These are phyloP conservation scores for Penicillium sp. DNA, from an alignment of 2,329 filamentous ascomycete genomes.

Conservation along the genomic window DNA sequence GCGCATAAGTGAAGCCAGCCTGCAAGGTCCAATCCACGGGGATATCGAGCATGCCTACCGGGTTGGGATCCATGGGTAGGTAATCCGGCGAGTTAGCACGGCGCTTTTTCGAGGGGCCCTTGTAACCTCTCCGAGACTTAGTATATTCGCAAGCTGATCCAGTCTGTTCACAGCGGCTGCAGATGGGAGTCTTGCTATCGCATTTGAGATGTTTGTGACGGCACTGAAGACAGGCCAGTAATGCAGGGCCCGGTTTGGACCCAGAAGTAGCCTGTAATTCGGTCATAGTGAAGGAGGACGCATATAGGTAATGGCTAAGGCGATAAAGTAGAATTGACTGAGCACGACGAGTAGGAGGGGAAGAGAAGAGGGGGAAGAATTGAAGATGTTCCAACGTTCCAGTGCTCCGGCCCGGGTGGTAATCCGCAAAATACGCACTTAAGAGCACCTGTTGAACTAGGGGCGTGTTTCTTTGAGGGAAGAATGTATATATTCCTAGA, in stretches of 20 bases:
- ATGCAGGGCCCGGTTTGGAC: slow-evolving; percentile 37
- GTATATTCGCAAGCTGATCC: slow-evolving; percentile 67
- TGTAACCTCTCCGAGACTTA: slow-evolving; percentile 71
- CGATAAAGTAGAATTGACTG: background rate
- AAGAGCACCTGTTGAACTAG: background rate
- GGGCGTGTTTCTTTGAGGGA: background rate
- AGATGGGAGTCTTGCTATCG: slow-evolving; percentile 64
- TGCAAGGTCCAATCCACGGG: slow-evolving; percentile 40
- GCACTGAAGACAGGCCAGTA: slow-evolving; percentile 48
- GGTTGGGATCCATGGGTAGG: slow-evolving; percentile 49
- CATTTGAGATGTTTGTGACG: slow-evolving; percentile 70
- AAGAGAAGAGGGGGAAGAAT: slow-evolving; percentile 1
- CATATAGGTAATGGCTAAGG: slow-evolving; percentile 5
- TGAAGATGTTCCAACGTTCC: background rate
- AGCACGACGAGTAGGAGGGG: background rate
- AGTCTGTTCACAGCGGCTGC: slow-evolving; percentile 61
- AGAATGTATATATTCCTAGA: background rate
- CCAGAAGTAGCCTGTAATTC: slow-evolving; percentile 23
- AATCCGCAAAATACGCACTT: background rate
- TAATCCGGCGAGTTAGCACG: slow-evolving; percentile 41
- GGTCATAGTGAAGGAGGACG: slow-evolving; percentile 22
- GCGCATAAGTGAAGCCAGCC: slow-evolving; percentile 30
- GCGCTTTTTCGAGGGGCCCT: slow-evolving; percentile 58
- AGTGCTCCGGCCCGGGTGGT: background rate
- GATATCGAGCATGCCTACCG: slow-evolving; percentile 32